Base-by-base conservation (phyloP, 495 filamentous ascomycete genomes). In the Apodospora peruviana region DNA sequence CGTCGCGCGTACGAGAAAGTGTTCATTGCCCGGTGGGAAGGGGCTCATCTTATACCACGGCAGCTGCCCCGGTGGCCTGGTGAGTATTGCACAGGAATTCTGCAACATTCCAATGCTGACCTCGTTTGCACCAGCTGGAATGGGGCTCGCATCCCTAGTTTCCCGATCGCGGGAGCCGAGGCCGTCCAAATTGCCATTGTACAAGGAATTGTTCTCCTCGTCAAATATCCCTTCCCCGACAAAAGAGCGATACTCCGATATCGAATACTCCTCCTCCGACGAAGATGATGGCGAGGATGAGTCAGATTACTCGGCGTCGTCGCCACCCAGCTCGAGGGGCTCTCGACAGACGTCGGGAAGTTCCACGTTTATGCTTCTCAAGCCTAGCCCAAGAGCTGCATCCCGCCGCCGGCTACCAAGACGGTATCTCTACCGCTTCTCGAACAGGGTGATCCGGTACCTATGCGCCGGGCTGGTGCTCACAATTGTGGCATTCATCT, bases 401-500 rank as follows among this genome's bases (percentile, higher is more conserved):
- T 53, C 73, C 38, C 66, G 69, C 19, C 59, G 69, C 11, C 54
- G 62, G 14, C 69, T 74, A 22, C 51, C 62, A 9, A 52, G 58
- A 17, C 57, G 73, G 5, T 69, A 75, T 42, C 71, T 74, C 45
- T 85, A 85, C 55, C 79, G 79, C 21, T 49, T 83, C 51, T 86
- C 70, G 44, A 78, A 85, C 51, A 79, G 72, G 54, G 71, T 88
- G 14, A 77, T 85, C 57, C 76, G 85, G 60, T 89, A 81, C 58
- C 76, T 93, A 32, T 88, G 86, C 53, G 69, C 87, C 25, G 79
- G 76, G 17, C 62, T 95, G 40, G 79, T 86, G 20, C 76, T 75
- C 1, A 79, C 80, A 0, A 73, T 94, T 16, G 51, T 91, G 5
- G 52, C 91, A 0, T 88, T 95, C 60, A 82, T 91, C 44, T 53